Evolutionary conservation across 768 basidiomycete genomes (phyloP).

Genomic region (Tylopilus subfusipes): DNA sequence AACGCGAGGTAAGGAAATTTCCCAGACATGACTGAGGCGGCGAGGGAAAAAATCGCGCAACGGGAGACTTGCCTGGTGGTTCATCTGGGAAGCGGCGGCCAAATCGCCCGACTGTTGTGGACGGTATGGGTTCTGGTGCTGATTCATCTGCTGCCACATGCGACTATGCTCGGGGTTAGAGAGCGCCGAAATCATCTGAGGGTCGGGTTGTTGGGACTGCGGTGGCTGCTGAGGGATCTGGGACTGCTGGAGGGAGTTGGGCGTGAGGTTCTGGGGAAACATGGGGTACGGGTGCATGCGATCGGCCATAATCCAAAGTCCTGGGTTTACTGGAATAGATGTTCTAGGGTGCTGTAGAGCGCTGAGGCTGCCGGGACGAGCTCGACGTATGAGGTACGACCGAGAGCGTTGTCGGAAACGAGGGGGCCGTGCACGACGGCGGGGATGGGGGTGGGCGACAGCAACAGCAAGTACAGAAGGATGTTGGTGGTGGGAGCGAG

Average conservation of each 20-base stretch:
- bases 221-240: constrained; percentile 44
- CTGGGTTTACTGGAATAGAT: constrained; percentile 25
- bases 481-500: constrained; percentile 60
- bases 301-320: constrained; percentile 56
- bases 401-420: constrained; percentile 25
- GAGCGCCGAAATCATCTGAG: constrained; percentile 38
- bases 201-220: constrained; percentile 42
- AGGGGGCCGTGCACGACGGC: constrained; percentile 44
- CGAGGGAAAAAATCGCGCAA: constrained; percentile 10
- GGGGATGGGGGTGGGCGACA: constrained; percentile 38
- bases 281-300: constrained; percentile 53
- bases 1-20: constrained; percentile 11
- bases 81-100: constrained; percentile 36
- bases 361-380: constrained; percentile 25
- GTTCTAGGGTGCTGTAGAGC: constrained; percentile 27
- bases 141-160: constrained; percentile 59
- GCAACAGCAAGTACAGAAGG: constrained; percentile 31
- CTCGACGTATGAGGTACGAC: constrained; percentile 20
- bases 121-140: constrained; percentile 42
- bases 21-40: constrained; percentile 11
- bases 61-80: constrained; percentile 44
- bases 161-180: constrained; percentile 50
- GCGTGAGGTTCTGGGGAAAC: constrained; percentile 47
- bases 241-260: constrained; percentile 39
- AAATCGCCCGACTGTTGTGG: constrained; percentile 41